A percentile compares a stretch with the other conserved stretches of the same genome.
phyloP scores from a whole-genome alignment of 805 yeast genomes.

The Kazachstania kunashirensis region DNA sequence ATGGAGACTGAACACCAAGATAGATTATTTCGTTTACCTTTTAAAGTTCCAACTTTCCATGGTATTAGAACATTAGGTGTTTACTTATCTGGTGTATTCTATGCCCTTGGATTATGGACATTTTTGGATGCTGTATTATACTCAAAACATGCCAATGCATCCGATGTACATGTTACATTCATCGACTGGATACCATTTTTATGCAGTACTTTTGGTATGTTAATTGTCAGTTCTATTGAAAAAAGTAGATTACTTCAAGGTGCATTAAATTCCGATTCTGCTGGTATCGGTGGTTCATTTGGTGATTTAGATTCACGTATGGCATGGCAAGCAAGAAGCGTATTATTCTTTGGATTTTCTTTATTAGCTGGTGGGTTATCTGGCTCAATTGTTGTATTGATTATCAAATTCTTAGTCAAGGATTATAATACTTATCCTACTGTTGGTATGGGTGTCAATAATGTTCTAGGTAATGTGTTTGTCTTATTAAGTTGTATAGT shows the following conservation, averaged over 20 bases:
- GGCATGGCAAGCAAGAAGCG: conserved; percentile 90
- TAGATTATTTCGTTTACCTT: conserved; percentile 55
- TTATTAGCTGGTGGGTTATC: conserved; percentile 89
- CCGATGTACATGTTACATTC: conserved; percentile 77
- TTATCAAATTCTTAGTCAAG: conserved; percentile 72
- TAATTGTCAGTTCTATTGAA: conserved; percentile 47
- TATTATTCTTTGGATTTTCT: conserved; percentile 86
- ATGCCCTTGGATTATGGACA: conserved; percentile 82
- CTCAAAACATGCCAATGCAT: conserved; percentile 76
- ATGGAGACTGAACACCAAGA: conserved; percentile 35
- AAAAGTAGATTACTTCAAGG: conserved; percentile 33
- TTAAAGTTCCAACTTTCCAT: conserved; percentile 61
- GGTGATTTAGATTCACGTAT: conserved; percentile 38
- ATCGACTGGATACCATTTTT: conserved; percentile 94
- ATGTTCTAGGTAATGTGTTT: conserved; percentile 68
- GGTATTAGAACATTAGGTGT: conserved; percentile 65
- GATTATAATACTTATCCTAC: conserved; percentile 73
- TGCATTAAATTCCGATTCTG: conserved; percentile 32
- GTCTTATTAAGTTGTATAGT: conserved; percentile 83
- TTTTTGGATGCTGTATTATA: conserved; percentile 83
- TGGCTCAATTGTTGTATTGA: conserved; percentile 81
- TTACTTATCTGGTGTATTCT: conserved; percentile 65
- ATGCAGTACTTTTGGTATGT: conserved; percentile 82
- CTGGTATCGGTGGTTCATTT: conserved; percentile 12
- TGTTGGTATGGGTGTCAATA: conserved; percentile 86